Base-by-base conservation (phyloP, 768 basidiomycete genomes). In the Pleurotus djamor region DNA sequence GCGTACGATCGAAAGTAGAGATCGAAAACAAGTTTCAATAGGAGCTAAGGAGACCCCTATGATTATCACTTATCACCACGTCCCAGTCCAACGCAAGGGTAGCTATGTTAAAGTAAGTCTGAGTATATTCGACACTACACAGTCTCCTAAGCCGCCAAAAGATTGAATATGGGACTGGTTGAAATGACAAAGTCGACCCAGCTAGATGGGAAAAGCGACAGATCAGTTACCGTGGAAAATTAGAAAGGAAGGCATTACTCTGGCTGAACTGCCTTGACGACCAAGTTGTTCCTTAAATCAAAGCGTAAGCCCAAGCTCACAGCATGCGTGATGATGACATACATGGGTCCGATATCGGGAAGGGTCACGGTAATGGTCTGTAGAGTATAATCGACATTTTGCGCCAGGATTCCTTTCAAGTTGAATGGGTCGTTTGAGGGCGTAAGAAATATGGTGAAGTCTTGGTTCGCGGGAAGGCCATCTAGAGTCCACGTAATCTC, bases 171-270 rank as follows among this genome's bases (percentile, higher is more conserved):
- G 6, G 52, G 52, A 17, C 52, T 54, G 12, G 52, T 54, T 10
- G 52, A 54, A 21, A 54, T 54, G 36, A 54, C 52, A 21, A 54
- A 54, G 28, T 54, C 52, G 13, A 54, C 52, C 52, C 52, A 54
- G 35, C 52, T 54, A 2, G 32, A n/a, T 6, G 2, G 10, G 8
- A 3, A 21, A 12, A 33, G 2, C 5, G 21, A 17, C 2, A 48
- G 13, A 16, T 33, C 16, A 12, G 17, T 7, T 9, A 9, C 28
- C 10, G 6, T 12, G 1, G 34, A 50, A 12, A 28, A 17, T 48
- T 8, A 8, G 13, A 12, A 10, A 54, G 6, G 9, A 36, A 37
- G 16, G 9, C 37, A 34, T 38, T 41, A 54, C 52, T 54, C 52
- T 3, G 52, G 52, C 17, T 54, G 52, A 21, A 54, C 52, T 17